Conservation (phyloP, 768 basidiomycete species). For the Hypholoma fasciculare region DNA sequence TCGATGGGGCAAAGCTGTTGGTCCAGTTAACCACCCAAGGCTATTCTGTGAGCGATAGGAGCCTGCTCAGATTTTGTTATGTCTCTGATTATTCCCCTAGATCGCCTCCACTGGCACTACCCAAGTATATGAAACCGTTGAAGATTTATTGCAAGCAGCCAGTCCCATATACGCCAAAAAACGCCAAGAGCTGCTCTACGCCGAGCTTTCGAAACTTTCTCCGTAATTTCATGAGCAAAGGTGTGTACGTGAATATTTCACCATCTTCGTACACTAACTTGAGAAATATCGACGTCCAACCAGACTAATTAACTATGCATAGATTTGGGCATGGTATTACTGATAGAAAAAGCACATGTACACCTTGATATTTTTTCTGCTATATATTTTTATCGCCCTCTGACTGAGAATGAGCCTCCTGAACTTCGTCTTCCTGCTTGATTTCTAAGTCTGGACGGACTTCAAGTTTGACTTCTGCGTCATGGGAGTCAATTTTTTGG, state of each 20-base stretch:
- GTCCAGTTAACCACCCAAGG: constrained; percentile 54
- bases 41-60: constrained; percentile 45
- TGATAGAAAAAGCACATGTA: constrained; percentile 12
- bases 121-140: constrained; percentile 55
- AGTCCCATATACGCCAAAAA: constrained; percentile 56
- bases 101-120: constrained; percentile 7
- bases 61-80: not conserved
- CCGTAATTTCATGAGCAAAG: not conserved
- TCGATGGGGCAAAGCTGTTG: constrained; percentile 52
- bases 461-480: not conserved
- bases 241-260: not conserved
- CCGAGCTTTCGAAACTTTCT: constrained; percentile 46
- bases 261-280: too few relatives aligned
- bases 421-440: not conserved
- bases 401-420: constrained; percentile 11
- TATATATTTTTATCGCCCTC: constrained; percentile 12
- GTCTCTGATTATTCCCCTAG: constrained; percentile 11
- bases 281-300: not conserved
- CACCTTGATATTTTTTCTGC: constrained; percentile 7
- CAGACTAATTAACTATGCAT: constrained; percentile 9
- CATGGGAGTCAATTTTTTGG: constrained; percentile 4
- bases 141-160: constrained; percentile 51
- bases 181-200: constrained; percentile 45
- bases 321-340: constrained; percentile 12
- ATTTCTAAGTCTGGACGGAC: not conserved